phyloP scores from a whole-genome alignment of 2,329 filamentous ascomycete genomes.

The Remersonia thermophila region DNA sequence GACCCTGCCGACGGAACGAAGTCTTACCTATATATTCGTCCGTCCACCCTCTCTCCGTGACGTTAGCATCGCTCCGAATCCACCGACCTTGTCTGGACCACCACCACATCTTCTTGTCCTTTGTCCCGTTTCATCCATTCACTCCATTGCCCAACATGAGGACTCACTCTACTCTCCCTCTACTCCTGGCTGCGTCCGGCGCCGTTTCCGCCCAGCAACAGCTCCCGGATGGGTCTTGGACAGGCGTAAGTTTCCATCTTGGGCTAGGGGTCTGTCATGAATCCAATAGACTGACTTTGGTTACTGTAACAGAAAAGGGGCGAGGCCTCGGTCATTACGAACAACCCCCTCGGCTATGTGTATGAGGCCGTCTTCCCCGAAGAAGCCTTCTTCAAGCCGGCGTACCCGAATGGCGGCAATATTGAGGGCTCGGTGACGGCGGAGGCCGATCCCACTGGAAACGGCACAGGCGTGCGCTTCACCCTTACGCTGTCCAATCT shows the following conservation, averaged over 20 bases:
- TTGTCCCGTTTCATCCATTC: not conserved
- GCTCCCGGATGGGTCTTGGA: not conserved
- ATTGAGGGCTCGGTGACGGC: conserved; percentile 30
- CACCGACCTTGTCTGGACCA: no score
- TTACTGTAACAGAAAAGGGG: conserved; percentile 26
- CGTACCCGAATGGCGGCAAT: conserved; percentile 35
- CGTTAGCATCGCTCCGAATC: no score
- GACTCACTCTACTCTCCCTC: conserved; percentile 6
- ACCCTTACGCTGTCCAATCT: conserved; percentile 21
- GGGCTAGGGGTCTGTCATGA: no score
- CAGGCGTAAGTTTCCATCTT: not conserved
- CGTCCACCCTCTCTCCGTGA: no score
- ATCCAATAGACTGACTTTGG: no score
- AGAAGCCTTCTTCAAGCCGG: conserved; percentile 36
- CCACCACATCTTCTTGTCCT: not conserved
- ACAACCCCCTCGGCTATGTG: conserved; percentile 42
- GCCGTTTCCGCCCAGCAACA: conserved; percentile 9
- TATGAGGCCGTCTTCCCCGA: conserved; percentile 47
- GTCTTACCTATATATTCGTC: no score
- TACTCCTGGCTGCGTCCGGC: conserved; percentile 12
- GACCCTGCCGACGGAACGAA: no score
- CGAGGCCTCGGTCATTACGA: conserved; percentile 37
- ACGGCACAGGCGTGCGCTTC: conserved; percentile 23
- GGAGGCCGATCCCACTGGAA: conserved; percentile 10
- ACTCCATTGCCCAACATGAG: conserved; percentile 11